Conservation (phyloP, 2,329 filamentous ascomycete species). For the Phaeophleospora eucalypticola region DNA sequence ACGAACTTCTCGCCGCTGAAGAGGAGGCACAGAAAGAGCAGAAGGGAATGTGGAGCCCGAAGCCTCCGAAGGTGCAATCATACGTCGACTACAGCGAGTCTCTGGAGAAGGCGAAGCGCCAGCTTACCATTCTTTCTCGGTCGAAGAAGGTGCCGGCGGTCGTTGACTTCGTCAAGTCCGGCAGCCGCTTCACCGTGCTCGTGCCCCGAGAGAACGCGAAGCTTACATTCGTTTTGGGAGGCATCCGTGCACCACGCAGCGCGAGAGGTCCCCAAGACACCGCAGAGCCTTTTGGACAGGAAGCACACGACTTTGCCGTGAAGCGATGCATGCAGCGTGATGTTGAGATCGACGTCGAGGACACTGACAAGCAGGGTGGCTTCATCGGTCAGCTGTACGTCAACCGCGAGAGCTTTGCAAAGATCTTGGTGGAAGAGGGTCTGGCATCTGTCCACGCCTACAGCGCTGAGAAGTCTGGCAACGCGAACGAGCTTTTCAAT, state of each 20-base stretch:
- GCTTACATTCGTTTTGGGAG: constrained; percentile 88
- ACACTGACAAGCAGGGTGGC: constrained; percentile 91
- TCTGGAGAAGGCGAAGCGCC: constrained; percentile 91
- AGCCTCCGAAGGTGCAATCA: constrained; percentile 75
- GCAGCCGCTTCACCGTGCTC: constrained; percentile 85
- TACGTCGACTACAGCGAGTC: constrained; percentile 89
- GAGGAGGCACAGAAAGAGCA: constrained; percentile 77
- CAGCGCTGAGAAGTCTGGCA: constrained; percentile 92
- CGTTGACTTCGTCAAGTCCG: constrained; percentile 97
- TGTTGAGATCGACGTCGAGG: constrained; percentile 91
- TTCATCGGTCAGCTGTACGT: constrained; percentile 95
- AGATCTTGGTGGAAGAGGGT: constrained; percentile 88
- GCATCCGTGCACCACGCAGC: constrained; percentile 84
- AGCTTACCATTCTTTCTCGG: constrained; percentile 78
- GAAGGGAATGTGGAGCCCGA: constrained; percentile 93
- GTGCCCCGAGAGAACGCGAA: constrained; percentile 91
- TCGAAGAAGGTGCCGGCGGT: constrained; percentile 90
- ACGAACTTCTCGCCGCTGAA: constrained; percentile 76
- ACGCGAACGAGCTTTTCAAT: constrained; percentile 78
- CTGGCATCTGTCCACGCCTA: constrained; percentile 88
- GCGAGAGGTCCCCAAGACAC: constrained; percentile 75
- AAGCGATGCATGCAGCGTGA: constrained; percentile 88
- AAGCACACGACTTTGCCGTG: constrained; percentile 88
- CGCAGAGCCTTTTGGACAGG: constrained; percentile 89
- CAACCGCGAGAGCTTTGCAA: constrained; percentile 93